Evolutionary conservation across 257 asterid genomes (phyloP), one percentile per base, ranked within the genome.

Genomic region (Hygrophila difformis): DNA sequence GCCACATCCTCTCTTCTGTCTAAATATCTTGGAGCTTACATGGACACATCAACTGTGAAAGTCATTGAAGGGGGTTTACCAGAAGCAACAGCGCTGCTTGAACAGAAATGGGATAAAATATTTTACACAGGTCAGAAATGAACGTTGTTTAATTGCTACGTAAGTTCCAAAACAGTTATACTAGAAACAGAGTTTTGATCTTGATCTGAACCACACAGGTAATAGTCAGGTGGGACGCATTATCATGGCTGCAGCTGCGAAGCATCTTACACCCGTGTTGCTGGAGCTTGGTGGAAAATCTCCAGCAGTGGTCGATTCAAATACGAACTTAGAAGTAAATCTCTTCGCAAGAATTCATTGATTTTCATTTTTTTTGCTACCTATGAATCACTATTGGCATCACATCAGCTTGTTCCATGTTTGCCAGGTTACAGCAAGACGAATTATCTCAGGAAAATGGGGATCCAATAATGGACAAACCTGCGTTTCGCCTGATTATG

Each of bases 241-340:
- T 31, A 60, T 87, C 38, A 49, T 81, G 69, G 62, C 92, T 41
- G 95, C 93, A 41, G 97, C 95, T 22, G 92, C 93, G 18, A 84
- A 83, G 68, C 79, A 87, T 72, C 91, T 87, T 16, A 87, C 97
- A 9, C 97, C 95, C 17, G 92, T 84, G 51, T 51, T 67, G 49
- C 69, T 87, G 75, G 97, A 84, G 78, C 93, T 87, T 21, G 97
- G 97, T 13, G 97, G 97, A 45, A 87, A 87, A 72, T 78, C 78
- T 47, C 95, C 97, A 0, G 64, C 44, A 8, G 64, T 87, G 39
- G 94, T 87, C 61, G 94, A 87, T 68, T 68, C 91, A 5, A 52
- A 84, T 49, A 60, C 64, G 58, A 67, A 84, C 56, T 44, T 81
- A 43, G 67, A 74, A 48, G 97, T 87, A 78, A 39, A 26, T 8